Conservation (phyloP, 257 asterid species). For the Jacaranda mimosifolia region DNA sequence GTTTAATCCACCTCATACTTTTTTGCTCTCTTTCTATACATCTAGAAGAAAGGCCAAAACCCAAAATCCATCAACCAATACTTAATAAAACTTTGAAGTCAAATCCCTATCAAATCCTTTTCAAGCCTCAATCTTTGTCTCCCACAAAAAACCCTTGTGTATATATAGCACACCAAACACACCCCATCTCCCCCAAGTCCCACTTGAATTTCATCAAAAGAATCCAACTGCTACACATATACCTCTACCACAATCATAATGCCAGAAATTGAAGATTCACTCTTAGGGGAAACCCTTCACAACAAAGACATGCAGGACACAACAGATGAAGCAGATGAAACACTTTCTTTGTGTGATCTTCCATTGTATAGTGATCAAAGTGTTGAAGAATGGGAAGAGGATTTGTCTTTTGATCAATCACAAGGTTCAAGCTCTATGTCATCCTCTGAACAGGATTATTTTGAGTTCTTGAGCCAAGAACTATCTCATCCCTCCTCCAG, state of each 20-base stretch:
- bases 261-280: conserved; percentile 36
- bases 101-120: conserved; percentile 34
- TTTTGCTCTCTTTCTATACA: background rate
- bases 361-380: conserved; percentile 50
- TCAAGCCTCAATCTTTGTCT: conserved; percentile 43
- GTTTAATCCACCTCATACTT: background rate
- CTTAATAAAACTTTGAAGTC: conserved; percentile 11
- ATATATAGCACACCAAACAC: conserved; percentile 34
- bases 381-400: conserved; percentile 43
- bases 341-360: conserved; percentile 77
- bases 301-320: conserved; percentile 36
- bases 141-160: conserved; percentile 32
- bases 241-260: conserved; percentile 18
- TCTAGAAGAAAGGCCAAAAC: conserved; percentile 41
- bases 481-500: conserved; percentile 32
- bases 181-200: background rate
- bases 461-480: conserved; percentile 57
- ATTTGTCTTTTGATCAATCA: conserved; percentile 43
- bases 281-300: conserved; percentile 29
- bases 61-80: conserved; percentile 32
- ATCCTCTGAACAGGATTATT: conserved; percentile 49
- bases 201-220: no score
- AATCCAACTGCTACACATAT: conserved; percentile 17
- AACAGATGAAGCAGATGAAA: conserved; percentile 58
- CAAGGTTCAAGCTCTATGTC: conserved; percentile 57